Evolutionary conservation across 768 basidiomycete genomes (phyloP).

Genomic region (Suillus cothurnatus): DNA sequence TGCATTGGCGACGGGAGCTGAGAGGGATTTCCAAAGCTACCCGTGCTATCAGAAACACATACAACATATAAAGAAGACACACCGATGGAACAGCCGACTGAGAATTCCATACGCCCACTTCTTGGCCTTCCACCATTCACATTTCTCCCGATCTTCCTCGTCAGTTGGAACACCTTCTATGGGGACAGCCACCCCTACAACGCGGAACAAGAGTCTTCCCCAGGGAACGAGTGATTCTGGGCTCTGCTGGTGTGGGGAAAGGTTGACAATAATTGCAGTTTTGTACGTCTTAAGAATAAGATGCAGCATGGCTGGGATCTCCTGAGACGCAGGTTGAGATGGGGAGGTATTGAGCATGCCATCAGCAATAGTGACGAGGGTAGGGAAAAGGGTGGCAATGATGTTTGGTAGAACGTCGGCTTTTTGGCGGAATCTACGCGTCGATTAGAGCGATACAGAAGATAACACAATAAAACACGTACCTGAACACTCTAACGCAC

Average conservation of each 20-base stretch:
- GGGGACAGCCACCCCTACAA: conserved; percentile 74
- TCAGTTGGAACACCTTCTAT: conserved; percentile 66
- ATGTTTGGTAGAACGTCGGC: conserved; percentile 60
- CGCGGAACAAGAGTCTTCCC: conserved; percentile 80
- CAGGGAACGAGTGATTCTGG: conserved; percentile 80
- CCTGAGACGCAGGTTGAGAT: conserved; percentile 51
- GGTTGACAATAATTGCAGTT: conserved; percentile 73
- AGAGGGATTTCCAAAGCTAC: conserved; percentile 82
- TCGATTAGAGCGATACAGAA: neutral
- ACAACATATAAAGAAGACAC: neutral
- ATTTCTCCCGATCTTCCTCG: conserved; percentile 73
- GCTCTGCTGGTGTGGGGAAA: conserved; percentile 75
- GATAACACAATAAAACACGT: conserved; percentile 10
- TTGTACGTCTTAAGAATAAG: conserved; percentile 88
- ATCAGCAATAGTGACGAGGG: conserved; percentile 69
- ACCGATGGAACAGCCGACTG: conserved; percentile 79
- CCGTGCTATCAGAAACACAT: conserved; percentile 10
- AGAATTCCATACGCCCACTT: conserved; percentile 87
- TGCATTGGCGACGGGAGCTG: conserved; percentile 78
- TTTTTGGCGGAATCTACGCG: conserved; percentile 74
- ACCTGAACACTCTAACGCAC: conserved; percentile 61
- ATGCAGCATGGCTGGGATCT: conserved; percentile 83
- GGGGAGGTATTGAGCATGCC: conserved; percentile 69
- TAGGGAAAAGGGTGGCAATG: conserved; percentile 68
- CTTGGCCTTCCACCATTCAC: conserved; percentile 91